Conservation (phyloP, 2,329 filamentous ascomycete species). For the Elsinoe perseae region DNA sequence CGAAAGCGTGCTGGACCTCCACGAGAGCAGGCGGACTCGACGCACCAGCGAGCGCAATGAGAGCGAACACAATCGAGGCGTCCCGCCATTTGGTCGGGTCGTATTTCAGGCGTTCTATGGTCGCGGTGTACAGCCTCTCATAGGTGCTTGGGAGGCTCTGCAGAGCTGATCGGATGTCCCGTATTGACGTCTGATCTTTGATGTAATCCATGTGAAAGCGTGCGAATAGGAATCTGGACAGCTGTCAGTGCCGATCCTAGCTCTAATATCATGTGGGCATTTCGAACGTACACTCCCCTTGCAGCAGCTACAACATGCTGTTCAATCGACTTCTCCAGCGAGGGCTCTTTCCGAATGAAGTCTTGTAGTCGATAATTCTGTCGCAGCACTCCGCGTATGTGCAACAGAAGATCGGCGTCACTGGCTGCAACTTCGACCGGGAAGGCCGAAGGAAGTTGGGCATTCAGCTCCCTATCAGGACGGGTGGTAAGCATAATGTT, state of each 20-base stretch:
- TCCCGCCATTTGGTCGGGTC: neutral
- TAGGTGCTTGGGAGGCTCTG: neutral
- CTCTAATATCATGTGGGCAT: neutral
- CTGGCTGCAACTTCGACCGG: neutral
- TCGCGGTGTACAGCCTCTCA: neutral
- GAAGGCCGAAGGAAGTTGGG: neutral
- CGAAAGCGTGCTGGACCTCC: neutral
- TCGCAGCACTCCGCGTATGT: neutral
- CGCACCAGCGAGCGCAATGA: neutral
- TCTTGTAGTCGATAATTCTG: neutral
- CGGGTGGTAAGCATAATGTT: neutral
- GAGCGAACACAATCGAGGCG: neutral
- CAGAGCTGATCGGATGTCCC: neutral
- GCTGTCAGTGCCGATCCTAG: neutral
- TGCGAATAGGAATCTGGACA: neutral
- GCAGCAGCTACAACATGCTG: neutral
- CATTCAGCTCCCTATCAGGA: neutral
- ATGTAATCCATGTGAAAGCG: neutral
- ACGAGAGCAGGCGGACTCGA: neutral
- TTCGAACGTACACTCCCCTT: neutral
- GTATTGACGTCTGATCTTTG: neutral
- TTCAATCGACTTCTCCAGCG: neutral
- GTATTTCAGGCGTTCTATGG: neutral
- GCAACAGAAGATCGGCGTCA: neutral
- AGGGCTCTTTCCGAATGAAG: neutral